Evolutionary conservation across 768 basidiomycete genomes (phyloP).

Genomic region (Crepidotus variabilis): DNA sequence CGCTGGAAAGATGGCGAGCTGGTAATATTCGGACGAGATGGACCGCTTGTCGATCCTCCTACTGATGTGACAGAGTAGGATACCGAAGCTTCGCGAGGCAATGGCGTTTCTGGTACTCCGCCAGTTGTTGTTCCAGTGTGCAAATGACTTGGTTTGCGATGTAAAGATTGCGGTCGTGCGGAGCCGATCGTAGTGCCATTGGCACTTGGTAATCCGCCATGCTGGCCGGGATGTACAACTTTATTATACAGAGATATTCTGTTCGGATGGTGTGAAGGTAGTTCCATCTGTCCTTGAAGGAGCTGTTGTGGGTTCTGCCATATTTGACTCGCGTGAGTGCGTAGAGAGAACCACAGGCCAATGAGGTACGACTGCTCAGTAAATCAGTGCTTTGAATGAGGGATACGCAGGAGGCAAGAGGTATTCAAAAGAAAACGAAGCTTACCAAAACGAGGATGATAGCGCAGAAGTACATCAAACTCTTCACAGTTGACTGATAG

Average conservation of each 20-base stretch:
- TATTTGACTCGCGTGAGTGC: constrained; percentile 96
- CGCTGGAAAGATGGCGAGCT: constrained; percentile 42
- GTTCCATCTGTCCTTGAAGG: constrained; percentile 55
- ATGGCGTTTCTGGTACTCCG: constrained; percentile 37
- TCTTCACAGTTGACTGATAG: constrained; percentile 93
- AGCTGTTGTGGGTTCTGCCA: constrained; percentile 97
- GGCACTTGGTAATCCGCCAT: neutral
- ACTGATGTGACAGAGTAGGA: neutral
- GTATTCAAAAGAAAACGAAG: constrained; percentile 13
- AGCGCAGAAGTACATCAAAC: constrained; percentile 95
- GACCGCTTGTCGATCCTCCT: constrained; percentile 6
- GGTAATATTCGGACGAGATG: constrained; percentile 13
- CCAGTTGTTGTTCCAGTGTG: constrained; percentile 26
- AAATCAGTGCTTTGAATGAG: too few species aligned
- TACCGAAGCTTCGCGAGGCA: constrained; percentile 26
- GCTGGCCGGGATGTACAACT: constrained; percentile 33
- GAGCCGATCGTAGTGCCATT: neutral
- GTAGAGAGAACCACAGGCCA: constrained; percentile 97
- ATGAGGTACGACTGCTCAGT: constrained; percentile 97
- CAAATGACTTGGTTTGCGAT: constrained; percentile 44
- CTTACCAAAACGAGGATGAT: constrained; percentile 84
- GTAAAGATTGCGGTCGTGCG: constrained; percentile 20
- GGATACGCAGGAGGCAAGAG: constrained; percentile 4
- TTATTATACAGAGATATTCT: constrained; percentile 68
- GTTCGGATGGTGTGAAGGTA: constrained; percentile 38